A percentile compares a stretch with the other conserved stretches of the same genome.
Conservation (phyloP, 2,329 filamentous ascomycete species). For the Penicillium hesseltinei region DNA sequence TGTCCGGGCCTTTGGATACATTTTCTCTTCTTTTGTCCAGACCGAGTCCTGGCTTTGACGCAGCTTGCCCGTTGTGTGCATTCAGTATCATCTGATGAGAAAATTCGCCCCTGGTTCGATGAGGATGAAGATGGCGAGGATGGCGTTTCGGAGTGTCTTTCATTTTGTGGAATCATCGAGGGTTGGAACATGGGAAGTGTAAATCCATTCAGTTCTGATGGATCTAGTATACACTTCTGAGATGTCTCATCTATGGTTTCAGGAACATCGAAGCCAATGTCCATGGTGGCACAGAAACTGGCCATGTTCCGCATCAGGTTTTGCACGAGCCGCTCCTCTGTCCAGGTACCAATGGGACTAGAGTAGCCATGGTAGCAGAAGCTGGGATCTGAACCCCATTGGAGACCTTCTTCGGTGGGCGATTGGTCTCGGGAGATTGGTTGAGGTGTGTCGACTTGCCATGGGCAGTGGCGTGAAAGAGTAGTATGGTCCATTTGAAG, state of each 20-base stretch:
- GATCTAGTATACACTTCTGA: background rate
- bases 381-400: constrained; percentile 25
- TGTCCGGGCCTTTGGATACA: constrained; percentile 22
- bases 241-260: background rate
- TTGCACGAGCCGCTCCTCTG: constrained; percentile 19
- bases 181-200: background rate
- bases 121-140: background rate
- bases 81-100: background rate
- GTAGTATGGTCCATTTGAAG: background rate
- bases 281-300: constrained; percentile 11
- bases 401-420: constrained; percentile 15
- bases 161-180: background rate
- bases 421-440: background rate
- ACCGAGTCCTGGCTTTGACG: background rate
- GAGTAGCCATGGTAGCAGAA: constrained; percentile 26
- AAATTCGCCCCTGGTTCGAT: background rate
- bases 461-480: background rate
- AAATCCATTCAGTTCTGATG: constrained; percentile 3
- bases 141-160: background rate
- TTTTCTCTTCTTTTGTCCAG: constrained; percentile 16
- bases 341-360: constrained; percentile 22
- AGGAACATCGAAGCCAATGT: constrained; percentile 9
- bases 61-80: constrained; percentile 7
- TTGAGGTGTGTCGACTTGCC: constrained; percentile 3
- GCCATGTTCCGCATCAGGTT: constrained; percentile 24